These are phyloP conservation scores for Botryobasidium botryosum DNA, from an alignment of 768 basidiomycete genomes.

Conservation along the genomic window DNA sequence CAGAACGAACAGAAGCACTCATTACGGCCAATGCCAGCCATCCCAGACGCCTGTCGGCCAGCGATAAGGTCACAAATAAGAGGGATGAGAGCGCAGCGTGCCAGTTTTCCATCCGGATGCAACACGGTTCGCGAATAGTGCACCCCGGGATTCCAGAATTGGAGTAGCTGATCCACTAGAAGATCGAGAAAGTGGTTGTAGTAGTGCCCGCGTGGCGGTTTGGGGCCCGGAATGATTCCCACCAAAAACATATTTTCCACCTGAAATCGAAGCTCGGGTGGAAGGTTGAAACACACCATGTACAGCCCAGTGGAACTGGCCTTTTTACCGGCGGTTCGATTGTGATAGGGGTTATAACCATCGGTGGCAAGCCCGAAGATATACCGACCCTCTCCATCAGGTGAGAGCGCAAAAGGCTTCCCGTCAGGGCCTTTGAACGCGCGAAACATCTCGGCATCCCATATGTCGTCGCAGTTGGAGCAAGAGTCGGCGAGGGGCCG, in stretches of 20 bases:
- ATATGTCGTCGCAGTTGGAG: slow-evolving; percentile 18
- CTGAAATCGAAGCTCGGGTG: slow-evolving; percentile 21
- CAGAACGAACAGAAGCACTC: neutral
- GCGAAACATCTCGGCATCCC: slow-evolving; percentile 16
- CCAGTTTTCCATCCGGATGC: slow-evolving; percentile 16
- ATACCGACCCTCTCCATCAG: slow-evolving; percentile 14
- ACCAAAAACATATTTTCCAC: slow-evolving; percentile 27
- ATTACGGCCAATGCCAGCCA: neutral
- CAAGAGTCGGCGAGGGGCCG: no score
- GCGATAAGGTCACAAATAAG: slow-evolving; percentile 23
- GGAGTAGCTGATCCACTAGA: slow-evolving; percentile 24
- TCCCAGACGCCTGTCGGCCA: neutral
- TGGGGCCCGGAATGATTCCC: slow-evolving; percentile 27
- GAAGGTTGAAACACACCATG: slow-evolving; percentile 24
- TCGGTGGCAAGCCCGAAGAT: slow-evolving; percentile 21
- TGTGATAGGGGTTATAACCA: slow-evolving; percentile 24
- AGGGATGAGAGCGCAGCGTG: slow-evolving; percentile 19
- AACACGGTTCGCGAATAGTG: slow-evolving; percentile 15
- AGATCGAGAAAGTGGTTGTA: slow-evolving; percentile 26
- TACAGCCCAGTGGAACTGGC: slow-evolving; percentile 18
- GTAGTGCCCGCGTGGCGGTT: slow-evolving; percentile 19
- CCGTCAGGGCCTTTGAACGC: slow-evolving; percentile 18
- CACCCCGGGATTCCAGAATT: slow-evolving; percentile 22
- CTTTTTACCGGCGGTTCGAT: slow-evolving; percentile 18
- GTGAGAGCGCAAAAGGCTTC: neutral